Conservation (phyloP, 2,329 filamentous ascomycete genomes). For the Trichophaea hybrida region DNA sequence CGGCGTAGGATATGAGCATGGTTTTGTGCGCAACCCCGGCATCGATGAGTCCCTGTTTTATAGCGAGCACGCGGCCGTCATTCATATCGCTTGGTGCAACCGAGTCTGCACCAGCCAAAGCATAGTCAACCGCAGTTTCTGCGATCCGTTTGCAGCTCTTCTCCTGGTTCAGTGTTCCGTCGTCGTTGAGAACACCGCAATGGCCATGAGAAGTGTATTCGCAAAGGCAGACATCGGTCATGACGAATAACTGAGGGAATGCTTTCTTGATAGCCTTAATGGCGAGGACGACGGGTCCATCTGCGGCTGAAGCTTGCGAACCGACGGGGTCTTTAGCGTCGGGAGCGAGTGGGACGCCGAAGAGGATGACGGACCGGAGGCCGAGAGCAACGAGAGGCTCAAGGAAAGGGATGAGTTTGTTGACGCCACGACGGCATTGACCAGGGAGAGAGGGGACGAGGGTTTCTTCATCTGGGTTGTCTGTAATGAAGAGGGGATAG, state of each 20-base stretch:
- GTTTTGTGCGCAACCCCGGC: constrained; percentile 82
- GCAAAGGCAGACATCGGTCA: constrained; percentile 88
- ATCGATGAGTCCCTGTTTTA: constrained; percentile 95
- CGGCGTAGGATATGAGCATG: constrained; percentile 92
- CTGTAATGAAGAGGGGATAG: constrained; percentile 91
- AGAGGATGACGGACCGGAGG: constrained; percentile 82
- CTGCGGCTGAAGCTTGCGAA: constrained; percentile 80
- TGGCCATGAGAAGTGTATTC: constrained; percentile 98
- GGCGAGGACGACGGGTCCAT: constrained; percentile 75
- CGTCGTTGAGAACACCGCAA: constrained; percentile 87
- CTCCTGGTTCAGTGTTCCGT: constrained; percentile 83
- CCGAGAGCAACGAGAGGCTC: constrained; percentile 79
- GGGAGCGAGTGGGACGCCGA: constrained; percentile 75
- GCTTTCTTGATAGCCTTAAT: constrained; percentile 71
- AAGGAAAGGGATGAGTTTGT: constrained; percentile 71
- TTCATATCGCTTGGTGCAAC: constrained; percentile 99
- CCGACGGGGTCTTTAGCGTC: constrained; percentile 80
- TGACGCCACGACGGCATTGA: constrained; percentile 70
- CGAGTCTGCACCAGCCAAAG: constrained; percentile 88
- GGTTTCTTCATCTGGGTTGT: constrained; percentile 82
- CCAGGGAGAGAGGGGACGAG: constrained; percentile 81
- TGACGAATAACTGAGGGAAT: constrained; percentile 85
- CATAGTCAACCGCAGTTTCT: constrained; percentile 95
- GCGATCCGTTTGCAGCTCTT: constrained; percentile 88
- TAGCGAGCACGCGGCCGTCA: constrained; percentile 88